These are phyloP conservation scores for Fusarium sp. DNA, from an alignment of 2,329 filamentous ascomycete species.

Conservation along the genomic window DNA sequence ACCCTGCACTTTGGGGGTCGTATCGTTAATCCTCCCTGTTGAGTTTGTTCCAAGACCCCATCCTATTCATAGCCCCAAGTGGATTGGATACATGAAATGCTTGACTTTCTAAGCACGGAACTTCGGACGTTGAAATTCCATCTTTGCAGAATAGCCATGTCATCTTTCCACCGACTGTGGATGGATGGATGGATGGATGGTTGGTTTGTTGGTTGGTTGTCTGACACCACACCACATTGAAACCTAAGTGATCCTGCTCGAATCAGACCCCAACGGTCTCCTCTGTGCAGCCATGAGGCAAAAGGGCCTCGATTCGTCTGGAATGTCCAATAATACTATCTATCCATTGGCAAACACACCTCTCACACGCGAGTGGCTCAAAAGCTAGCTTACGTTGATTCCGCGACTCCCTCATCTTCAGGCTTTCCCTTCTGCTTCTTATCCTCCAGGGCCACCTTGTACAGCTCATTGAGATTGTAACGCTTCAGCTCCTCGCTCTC, in stretches of 20 bases:
- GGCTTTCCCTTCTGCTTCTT: constrained; percentile 28
- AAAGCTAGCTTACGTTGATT: constrained; percentile 29
- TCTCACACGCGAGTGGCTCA: constrained; percentile 7
- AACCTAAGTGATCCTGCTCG: not conserved
- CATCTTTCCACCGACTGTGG: not conserved
- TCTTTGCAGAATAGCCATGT: not conserved
- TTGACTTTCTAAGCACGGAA: not conserved
- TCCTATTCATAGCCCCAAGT: constrained; percentile 1
- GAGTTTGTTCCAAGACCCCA: constrained; percentile 13
- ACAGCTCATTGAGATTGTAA: constrained; percentile 82
- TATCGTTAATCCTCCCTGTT: not conserved
- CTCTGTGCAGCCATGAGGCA: constrained; percentile 6
- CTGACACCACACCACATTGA: not conserved
- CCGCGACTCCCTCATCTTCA: constrained; percentile 23
- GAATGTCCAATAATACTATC: not conserved
- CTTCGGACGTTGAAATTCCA: not conserved
- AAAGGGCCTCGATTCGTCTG: constrained; percentile 7
- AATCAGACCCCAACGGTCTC: not conserved
- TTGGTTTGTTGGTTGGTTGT: not conserved
- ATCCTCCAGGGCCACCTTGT: constrained; percentile 50
- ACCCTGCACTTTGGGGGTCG: constrained; percentile 12
- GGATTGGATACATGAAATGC: constrained; percentile 2
- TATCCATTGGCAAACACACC: constrained; percentile 14
- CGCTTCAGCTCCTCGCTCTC: constrained; percentile 79
- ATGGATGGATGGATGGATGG: not conserved